Evolutionary conservation across 2,329 filamentous ascomycete species (phyloP), one percentile per base, ranked within the genome.

Genomic region (Sporothrix dimorphospora): DNA sequence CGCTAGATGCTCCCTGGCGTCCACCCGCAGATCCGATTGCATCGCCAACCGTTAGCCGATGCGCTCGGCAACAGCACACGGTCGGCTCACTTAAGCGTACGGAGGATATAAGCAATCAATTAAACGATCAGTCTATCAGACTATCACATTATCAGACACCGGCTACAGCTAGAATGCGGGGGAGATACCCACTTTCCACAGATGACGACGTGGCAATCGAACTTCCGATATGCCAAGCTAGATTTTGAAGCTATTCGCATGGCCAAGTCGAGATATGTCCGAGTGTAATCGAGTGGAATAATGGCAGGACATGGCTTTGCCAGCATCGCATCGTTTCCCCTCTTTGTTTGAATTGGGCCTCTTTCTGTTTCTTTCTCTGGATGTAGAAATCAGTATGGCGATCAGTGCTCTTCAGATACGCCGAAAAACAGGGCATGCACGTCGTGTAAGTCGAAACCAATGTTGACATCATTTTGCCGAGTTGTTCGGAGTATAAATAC

Each of bases 401-500:
- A 53, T 53, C 49, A 53, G 21, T 34, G 30, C 6, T 47, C 6
- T 16, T 14, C 51, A 27, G 11, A 12, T n/a, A n/a, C 11, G 14
- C 14, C 53, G 53, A 57, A 24, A 57, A 57, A 34, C 53, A 57
- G 24, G 53, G 53, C 14, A 57, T 19, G 24, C 53, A 34, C 1
- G 14, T 57, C 27, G 53, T 34, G 53, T 19, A 57, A 34, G 53
- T 19, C 4, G 24, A 55, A 1, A 6, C 24, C 11, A 21, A 55
- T n/a, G 11, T 55, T 30, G 51, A 55, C 21, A 55, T 9, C 24
- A 55, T 27, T 21, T 38, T 16, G n/a, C 55, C 55, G 30, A 38
- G 14, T n/a, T 38, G 14, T 30, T 59, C 16, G 55, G 55, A n/a
- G 14, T 59, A 59, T 59, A 59, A 59, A 59, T 59, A 59, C 55